phyloP scores from a whole-genome alignment of 2,329 filamentous ascomycete species.

The Dactylellina leptospora region DNA sequence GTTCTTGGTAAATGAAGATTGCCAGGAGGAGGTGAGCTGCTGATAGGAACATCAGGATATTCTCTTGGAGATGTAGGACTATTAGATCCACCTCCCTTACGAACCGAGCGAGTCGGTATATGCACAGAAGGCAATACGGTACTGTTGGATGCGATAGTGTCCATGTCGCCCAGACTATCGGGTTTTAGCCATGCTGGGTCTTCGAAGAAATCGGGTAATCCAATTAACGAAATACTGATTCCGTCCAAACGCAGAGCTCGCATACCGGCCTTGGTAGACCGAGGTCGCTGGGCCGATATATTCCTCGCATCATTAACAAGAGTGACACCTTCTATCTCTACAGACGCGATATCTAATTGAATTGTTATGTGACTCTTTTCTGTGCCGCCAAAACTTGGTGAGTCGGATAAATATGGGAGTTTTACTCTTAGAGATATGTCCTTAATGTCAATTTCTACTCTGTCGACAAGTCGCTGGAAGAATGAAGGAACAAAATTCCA shows the following conservation, averaged over 20 bases:
- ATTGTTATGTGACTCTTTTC: slow-evolving; percentile 11
- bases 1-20: background rate
- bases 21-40: background rate
- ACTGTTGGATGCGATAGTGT: slow-evolving; percentile 32
- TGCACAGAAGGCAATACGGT: slow-evolving; percentile 22
- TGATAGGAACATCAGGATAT: background rate
- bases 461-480: slow-evolving; percentile 76
- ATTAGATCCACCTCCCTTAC: background rate
- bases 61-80: background rate
- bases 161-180: slow-evolving; percentile 11
- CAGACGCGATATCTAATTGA: slow-evolving; percentile 27
- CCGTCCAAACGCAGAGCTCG: slow-evolving; percentile 35
- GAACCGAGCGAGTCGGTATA: background rate
- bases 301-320: background rate
- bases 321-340: slow-evolving; percentile 41
- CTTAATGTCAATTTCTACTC: slow-evolving; percentile 71
- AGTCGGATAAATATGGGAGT: background rate
- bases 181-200: background rate
- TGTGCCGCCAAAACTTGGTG: background rate
- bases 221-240: slow-evolving; percentile 28
- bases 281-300: background rate
- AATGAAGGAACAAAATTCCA: slow-evolving; percentile 76
- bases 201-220: slow-evolving; percentile 27
- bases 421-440: slow-evolving; percentile 35
- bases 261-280: slow-evolving; percentile 34